Evolutionary conservation across 2,329 filamentous ascomycete genomes (phyloP).

Genomic region (Paecilomyces variotii): DNA sequence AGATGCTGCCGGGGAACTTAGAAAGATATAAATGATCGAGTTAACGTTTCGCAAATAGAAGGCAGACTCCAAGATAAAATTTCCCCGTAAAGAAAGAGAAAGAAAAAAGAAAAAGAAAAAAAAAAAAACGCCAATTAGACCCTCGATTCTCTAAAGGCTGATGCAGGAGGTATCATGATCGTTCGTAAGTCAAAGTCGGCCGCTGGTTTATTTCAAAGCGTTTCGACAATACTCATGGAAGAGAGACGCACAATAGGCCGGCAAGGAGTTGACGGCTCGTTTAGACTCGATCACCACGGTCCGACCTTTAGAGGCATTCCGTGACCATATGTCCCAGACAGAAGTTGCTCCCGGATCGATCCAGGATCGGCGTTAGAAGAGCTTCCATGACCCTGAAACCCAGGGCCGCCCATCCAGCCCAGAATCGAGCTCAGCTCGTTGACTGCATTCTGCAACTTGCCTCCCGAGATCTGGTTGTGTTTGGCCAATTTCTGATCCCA

Average conservation of each 20-base stretch:
- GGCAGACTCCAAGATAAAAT: neutral
- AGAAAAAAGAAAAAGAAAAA: constrained; percentile 15
- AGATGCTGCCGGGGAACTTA: neutral
- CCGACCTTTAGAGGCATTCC: constrained; percentile 49
- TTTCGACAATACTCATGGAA: constrained; percentile 3
- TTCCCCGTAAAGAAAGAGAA: neutral
- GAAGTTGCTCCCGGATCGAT: constrained; percentile 48
- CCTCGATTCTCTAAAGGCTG: constrained; percentile 31
- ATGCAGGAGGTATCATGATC: constrained; percentile 39
- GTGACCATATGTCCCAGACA: constrained; percentile 49
- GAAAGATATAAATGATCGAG: neutral
- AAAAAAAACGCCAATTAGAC: constrained; percentile 30
- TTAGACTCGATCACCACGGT: constrained; percentile 38
- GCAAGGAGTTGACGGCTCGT: neutral
- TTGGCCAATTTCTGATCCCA: constrained; percentile 85
- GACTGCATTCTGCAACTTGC: constrained; percentile 71
- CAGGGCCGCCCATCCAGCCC: constrained; percentile 62
- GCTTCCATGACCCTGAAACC: constrained; percentile 18
- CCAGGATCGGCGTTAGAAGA: constrained; percentile 32
- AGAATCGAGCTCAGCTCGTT: constrained; percentile 66
- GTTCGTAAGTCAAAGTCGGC: constrained; percentile 28
- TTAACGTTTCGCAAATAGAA: neutral
- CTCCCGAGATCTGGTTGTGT: constrained; percentile 80
- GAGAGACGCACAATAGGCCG: neutral
- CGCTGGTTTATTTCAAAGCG: constrained; percentile 4